Evolutionary conservation across 768 basidiomycete species (phyloP).

Genomic region (Leccinum truebloodii): DNA sequence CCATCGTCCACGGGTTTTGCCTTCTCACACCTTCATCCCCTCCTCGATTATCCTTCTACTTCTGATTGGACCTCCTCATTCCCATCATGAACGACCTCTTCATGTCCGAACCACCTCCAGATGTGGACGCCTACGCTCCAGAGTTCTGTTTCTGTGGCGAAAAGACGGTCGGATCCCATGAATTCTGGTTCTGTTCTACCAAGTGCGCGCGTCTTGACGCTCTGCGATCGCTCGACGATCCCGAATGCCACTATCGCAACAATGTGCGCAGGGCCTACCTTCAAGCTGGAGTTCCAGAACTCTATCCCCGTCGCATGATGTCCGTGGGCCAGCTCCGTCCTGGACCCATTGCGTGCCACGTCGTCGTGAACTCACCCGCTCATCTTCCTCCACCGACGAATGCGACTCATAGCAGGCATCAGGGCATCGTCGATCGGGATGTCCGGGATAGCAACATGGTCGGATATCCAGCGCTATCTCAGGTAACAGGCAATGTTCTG

Average conservation of each 20-base stretch:
- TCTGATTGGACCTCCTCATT: neutral
- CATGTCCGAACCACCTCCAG: constrained; percentile 5
- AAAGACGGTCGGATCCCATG: constrained; percentile 24
- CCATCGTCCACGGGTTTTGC: neutral
- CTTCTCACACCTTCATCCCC: neutral
- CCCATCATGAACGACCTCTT: constrained; percentile 5
- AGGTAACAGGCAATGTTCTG: constrained; percentile 18
- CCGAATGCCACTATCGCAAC: constrained; percentile 29
- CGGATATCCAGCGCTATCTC: constrained; percentile 21
- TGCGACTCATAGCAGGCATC: neutral
- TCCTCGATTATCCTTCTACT: no score
- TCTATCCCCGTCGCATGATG: constrained; percentile 10
- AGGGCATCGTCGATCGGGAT: neutral
- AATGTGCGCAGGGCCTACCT: constrained; percentile 19
- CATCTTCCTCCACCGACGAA: neutral
- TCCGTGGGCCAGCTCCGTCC: constrained; percentile 12
- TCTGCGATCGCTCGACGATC: constrained; percentile 24
- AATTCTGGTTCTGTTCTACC: constrained; percentile 32
- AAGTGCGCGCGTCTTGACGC: constrained; percentile 30
- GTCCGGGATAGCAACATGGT: neutral
- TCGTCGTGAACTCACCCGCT: neutral
- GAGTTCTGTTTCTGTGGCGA: constrained; percentile 30
- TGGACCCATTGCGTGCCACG: neutral
- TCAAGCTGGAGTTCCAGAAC: constrained; percentile 4
- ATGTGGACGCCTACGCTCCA: constrained; percentile 13